A percentile compares a stretch with the other conserved stretches of the same genome.
Conservation (phyloP, 2,329 filamentous ascomycete species). For the Arthrinium puccinioides region DNA sequence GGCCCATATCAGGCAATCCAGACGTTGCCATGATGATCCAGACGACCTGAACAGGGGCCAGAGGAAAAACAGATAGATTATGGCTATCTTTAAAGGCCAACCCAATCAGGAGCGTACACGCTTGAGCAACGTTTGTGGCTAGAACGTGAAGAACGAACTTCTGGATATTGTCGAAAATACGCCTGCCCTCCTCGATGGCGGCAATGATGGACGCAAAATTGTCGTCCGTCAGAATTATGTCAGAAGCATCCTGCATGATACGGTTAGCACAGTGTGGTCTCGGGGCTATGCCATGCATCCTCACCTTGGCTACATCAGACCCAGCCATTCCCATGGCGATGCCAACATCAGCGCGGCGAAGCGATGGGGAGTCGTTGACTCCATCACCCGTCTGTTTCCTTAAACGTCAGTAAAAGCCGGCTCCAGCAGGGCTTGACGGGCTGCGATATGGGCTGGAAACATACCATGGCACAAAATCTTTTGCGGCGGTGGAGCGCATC, state of each 20-base stretch:
- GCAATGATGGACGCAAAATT: conserved; percentile 67
- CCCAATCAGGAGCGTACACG: conserved; percentile 61
- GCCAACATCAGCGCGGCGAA: conserved; percentile 63
- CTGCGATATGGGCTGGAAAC: no score
- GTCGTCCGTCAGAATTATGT: conserved; percentile 63
- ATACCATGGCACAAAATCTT: conserved; percentile 58
- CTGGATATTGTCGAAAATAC: conserved; percentile 69
- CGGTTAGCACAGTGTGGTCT: no score
- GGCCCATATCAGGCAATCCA: conserved; percentile 67
- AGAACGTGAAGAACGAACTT: conserved; percentile 67
- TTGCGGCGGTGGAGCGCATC: conserved; percentile 61
- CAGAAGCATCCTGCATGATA: conserved; percentile 47
- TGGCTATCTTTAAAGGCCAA: conserved; percentile 62
- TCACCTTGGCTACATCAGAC: conserved; percentile 47
- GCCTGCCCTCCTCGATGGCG: conserved; percentile 61
- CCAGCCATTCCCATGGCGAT: conserved; percentile 56
- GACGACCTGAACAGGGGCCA: conserved; percentile 68
- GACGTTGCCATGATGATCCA: conserved; percentile 81
- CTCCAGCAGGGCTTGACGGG: no score
- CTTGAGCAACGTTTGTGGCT: conserved; percentile 65
- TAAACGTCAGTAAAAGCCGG: not conserved
- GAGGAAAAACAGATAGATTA: conserved; percentile 63
- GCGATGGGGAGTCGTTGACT: conserved; percentile 64
- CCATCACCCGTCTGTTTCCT: conserved; percentile 54
- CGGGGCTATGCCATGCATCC: no score